Evolutionary conservation across 495 filamentous ascomycete genomes (phyloP).

Genomic region (Penicillium bovifimosum): DNA sequence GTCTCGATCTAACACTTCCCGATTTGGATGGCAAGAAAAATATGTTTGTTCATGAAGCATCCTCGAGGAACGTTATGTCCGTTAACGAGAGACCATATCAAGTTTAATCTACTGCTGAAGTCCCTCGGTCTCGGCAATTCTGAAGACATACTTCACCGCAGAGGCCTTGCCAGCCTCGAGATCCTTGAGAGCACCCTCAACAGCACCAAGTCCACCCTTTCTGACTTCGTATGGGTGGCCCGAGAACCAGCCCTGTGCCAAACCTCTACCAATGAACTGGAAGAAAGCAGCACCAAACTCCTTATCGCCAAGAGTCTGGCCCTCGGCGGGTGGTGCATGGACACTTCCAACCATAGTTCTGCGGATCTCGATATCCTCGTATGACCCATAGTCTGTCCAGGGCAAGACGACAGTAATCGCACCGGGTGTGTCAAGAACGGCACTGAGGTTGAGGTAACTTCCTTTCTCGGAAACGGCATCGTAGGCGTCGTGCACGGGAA

Average conservation of each 20-base stretch:
- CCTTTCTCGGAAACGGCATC: constrained; percentile 57
- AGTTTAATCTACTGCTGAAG: constrained; percentile 2
- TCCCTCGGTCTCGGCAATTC: constrained; percentile 56
- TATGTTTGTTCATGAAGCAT: too few species aligned
- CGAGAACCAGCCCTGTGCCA: constrained; percentile 57
- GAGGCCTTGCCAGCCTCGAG: constrained; percentile 61
- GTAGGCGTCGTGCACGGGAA: constrained; percentile 42
- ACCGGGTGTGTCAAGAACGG: constrained; percentile 24
- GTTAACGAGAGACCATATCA: background rate
- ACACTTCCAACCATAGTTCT: constrained; percentile 14
- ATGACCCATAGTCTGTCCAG: constrained; percentile 23
- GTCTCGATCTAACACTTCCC: too few species aligned
- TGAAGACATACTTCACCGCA: constrained; percentile 64
- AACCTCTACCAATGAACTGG: constrained; percentile 45
- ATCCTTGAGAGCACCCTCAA: constrained; percentile 51
- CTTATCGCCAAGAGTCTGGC: constrained; percentile 25
- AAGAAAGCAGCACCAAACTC: constrained; percentile 57
- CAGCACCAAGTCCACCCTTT: constrained; percentile 51
- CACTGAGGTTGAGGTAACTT: constrained; percentile 28
- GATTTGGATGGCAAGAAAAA: too few species aligned
- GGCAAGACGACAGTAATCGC: constrained; percentile 52
- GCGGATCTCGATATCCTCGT: constrained; percentile 14
- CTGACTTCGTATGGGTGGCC: constrained; percentile 58
- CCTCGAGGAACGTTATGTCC: too few species aligned
- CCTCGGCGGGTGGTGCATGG: constrained; percentile 6